Base-by-base conservation (phyloP, 2,329 filamentous ascomycete genomes). In the Fusarium fracticaudum region DNA sequence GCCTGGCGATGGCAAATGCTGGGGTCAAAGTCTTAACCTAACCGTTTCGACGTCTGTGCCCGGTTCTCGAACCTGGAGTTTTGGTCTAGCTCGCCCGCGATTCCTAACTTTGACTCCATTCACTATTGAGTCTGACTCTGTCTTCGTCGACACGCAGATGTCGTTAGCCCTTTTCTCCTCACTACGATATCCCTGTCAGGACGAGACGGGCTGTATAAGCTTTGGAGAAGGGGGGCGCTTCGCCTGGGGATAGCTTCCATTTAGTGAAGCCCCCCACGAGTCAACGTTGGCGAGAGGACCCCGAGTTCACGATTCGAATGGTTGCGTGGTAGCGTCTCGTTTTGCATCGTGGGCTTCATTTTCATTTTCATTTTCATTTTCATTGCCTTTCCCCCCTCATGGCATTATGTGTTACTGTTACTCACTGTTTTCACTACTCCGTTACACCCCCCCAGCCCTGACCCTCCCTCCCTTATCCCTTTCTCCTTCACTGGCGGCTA, bases 11-110 rank as follows among this genome's bases (percentile, higher is more conserved):
- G 31, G 51, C 60, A 47, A 60, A 64, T 58, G 64, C 60, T 50
- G 70, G 66, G 71, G 66, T 73, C 65, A 40, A 15, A 68, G 35
- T 69, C 68, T 58, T 47, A 45, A 58, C 17, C 55, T 69, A 61
- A 54, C 58, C 70, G 61, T 67, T 73, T 73, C 31, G 24, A 57
- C 33, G 53, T 54, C 58, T 61, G 66, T 71, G 71, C 61, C 71
- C 66, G 67, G 61, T 73, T 73, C 71, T 66, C 55, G 71, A 73
- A 73, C 71, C 58, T 67, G 48, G 57, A 60, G 65, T 44, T 47
- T 60, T 35, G 37, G 53, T 41, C 71, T 69, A 67, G 70, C 55
- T 69, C 54, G 41, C 24, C 58, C 47, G 31, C 31, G 51, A 50
- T 60, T 35, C 61, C 61, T 38, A 60, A 58, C 41, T 18, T 44